Conservation (phyloP, 2,329 filamentous ascomycete species). For the Pestalotiopsis sp. region DNA sequence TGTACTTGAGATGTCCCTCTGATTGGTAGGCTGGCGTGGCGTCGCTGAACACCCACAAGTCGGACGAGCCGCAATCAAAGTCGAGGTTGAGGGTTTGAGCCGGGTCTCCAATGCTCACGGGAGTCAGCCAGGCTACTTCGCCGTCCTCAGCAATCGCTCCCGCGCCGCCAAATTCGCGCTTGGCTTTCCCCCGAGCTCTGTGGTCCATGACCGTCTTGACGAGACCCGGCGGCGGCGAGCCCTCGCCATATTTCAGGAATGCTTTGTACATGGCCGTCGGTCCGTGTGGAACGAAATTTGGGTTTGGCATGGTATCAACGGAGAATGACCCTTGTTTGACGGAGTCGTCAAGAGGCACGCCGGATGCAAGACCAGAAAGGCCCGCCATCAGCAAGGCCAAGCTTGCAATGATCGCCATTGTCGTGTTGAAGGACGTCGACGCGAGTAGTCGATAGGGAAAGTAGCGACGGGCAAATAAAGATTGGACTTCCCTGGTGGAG, state of each 20-base stretch:
- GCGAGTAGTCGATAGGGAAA: too few species aligned
- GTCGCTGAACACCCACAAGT: constrained; percentile 27
- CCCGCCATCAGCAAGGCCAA: not conserved
- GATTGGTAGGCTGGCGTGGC: too few species aligned
- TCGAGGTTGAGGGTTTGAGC: constrained; percentile 27
- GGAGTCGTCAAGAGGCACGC: constrained; percentile 19
- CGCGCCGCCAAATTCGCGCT: not conserved
- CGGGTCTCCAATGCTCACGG: constrained; percentile 27
- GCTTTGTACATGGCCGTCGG: constrained; percentile 28
- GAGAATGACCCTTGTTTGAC: constrained; percentile 25
- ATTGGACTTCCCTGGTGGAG: too few species aligned
- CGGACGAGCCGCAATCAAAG: constrained; percentile 30
- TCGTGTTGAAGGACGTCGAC: too few species aligned
- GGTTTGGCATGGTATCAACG: constrained; percentile 27
- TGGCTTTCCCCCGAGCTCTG: constrained; percentile 17
- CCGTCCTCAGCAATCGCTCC: not conserved
- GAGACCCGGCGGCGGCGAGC: constrained; percentile 24
- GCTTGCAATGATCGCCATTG: too few species aligned
- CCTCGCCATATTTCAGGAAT: constrained; percentile 30
- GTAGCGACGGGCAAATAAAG: too few species aligned
- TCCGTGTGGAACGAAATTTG: constrained; percentile 19
- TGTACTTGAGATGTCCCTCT: too few species aligned
- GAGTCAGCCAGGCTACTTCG: constrained; percentile 4
- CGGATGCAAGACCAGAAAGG: constrained; percentile 26
- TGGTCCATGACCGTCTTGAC: constrained; percentile 23